Conservation (phyloP, 2,329 filamentous ascomycete species). For the Epichloe typhina region DNA sequence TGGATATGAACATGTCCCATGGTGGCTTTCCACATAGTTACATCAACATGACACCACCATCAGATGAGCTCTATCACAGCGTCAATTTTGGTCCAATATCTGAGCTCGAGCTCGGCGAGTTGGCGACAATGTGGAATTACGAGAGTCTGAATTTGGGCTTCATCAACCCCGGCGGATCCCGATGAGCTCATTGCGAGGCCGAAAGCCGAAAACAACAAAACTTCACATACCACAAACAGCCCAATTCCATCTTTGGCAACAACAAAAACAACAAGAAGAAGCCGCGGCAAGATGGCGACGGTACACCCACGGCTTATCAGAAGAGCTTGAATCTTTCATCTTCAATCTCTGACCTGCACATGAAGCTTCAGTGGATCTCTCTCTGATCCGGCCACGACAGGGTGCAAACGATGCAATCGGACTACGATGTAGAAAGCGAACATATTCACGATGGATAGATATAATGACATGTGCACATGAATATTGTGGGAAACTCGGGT, state of each 20-base stretch:
- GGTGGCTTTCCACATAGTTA: conserved; percentile 1
- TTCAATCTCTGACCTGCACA: no score
- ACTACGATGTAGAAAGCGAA: no score
- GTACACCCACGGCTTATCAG: no score
- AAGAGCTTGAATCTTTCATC: no score
- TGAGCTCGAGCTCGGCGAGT: conserved; percentile 20
- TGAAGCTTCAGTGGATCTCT: no score
- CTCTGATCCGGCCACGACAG: no score
- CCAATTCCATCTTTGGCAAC: neutral
- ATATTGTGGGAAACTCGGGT: no score
- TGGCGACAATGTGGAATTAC: conserved; percentile 22
- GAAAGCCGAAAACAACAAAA: neutral
- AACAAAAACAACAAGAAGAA: no score
- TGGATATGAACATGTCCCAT: neutral
- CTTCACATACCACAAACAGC: neutral
- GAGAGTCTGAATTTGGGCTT: conserved; percentile 21
- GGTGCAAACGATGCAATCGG: no score
- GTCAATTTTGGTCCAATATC: conserved; percentile 16
- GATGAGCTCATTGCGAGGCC: neutral
- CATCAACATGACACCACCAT: conserved; percentile 7
- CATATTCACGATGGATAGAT: no score
- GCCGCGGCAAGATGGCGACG: no score
- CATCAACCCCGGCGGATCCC: conserved; percentile 8
- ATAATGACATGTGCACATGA: no score
- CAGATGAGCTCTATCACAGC: conserved; percentile 6